Evolutionary conservation across 139 green algal species (phyloP).

Genomic region (Chlorella sp.): DNA sequence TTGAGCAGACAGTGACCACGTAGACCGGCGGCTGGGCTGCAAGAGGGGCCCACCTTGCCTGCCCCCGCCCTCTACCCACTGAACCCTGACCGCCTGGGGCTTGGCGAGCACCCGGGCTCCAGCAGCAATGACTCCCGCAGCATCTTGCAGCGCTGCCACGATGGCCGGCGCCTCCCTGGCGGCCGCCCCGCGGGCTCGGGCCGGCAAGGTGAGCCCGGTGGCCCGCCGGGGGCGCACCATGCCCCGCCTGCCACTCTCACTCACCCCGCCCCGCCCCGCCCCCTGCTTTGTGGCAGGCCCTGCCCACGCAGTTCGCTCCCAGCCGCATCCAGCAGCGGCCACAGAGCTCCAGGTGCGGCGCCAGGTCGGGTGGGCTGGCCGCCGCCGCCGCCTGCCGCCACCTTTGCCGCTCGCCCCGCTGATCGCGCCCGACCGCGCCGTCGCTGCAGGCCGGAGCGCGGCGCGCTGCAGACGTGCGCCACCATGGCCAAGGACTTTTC

Average conservation of each 20-base stretch:
- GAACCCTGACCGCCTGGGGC: background rate
- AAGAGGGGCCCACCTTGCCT: background rate
- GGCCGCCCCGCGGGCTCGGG: background rate
- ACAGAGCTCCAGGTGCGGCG: slow-evolving; percentile 13
- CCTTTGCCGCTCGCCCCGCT: background rate
- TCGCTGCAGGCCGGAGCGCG: slow-evolving; percentile 24
- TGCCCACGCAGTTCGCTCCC: slow-evolving; percentile 10
- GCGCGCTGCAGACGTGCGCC: slow-evolving; percentile 19
- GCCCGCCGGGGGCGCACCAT: background rate
- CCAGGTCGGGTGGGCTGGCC: background rate
- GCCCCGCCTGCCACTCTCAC: background rate
- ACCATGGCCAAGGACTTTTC: slow-evolving; percentile 25
- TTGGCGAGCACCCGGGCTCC: background rate
- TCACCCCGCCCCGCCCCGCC: background rate
- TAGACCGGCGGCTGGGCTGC: background rate
- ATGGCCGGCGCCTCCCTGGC: background rate
- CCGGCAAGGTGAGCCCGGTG: background rate
- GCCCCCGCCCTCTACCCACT: background rate
- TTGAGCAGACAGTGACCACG: no score
- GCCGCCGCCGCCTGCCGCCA: slow-evolving; percentile 11
- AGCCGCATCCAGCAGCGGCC: slow-evolving; percentile 4
- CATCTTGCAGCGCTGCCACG: background rate
- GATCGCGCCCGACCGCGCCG: background rate
- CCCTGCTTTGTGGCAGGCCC: slow-evolving; percentile 8
- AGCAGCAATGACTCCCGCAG: slow-evolving; percentile 1